Conservation (phyloP, 1,139 yeast species). For the Yamadazyma sp. region DNA sequence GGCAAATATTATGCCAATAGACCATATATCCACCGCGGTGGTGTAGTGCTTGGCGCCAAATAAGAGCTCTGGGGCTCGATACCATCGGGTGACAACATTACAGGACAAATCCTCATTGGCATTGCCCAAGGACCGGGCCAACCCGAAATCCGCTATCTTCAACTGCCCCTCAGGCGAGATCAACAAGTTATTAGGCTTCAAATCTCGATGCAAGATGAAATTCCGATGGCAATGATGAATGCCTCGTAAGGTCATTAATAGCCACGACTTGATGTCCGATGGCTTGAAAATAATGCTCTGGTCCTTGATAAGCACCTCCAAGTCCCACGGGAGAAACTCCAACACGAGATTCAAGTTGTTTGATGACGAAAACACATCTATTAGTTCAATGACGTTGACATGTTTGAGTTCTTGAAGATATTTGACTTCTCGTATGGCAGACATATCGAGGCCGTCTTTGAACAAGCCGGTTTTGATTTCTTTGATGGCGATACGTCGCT, state of each 20-base stretch:
- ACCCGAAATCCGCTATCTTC: conserved; percentile 95
- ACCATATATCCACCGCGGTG: conserved; percentile 89
- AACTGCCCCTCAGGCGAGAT: conserved; percentile 84
- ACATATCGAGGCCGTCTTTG: conserved; percentile 96
- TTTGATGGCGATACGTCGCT: conserved; percentile 80
- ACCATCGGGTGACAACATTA: conserved; percentile 97
- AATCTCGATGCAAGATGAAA: conserved; percentile 84
- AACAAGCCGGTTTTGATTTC: conserved; percentile 94
- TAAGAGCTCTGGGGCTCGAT: conserved; percentile 88
- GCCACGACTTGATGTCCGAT: conserved; percentile 91
- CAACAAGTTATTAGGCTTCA: conserved; percentile 79
- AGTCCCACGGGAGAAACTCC: conserved; percentile 88
- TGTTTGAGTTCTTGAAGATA: conserved; percentile 86
- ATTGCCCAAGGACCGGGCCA: conserved; percentile 80
- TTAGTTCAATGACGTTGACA: conserved; percentile 77
- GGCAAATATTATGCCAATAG: conserved; percentile 93
- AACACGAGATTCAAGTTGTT: conserved; percentile 79
- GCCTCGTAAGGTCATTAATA: conserved; percentile 90
- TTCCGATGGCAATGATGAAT: conserved; percentile 94
- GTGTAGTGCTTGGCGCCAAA: conserved; percentile 91
- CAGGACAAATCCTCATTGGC: conserved; percentile 83
- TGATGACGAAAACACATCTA: conserved; percentile 80
- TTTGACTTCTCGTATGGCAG: conserved; percentile 93
- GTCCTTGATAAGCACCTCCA: conserved; percentile 88
- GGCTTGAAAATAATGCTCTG: conserved; percentile 73